Evolutionary conservation across 192 early-diverging fungal species (phyloP).

Genomic region (Irineochytrium annulatum): DNA sequence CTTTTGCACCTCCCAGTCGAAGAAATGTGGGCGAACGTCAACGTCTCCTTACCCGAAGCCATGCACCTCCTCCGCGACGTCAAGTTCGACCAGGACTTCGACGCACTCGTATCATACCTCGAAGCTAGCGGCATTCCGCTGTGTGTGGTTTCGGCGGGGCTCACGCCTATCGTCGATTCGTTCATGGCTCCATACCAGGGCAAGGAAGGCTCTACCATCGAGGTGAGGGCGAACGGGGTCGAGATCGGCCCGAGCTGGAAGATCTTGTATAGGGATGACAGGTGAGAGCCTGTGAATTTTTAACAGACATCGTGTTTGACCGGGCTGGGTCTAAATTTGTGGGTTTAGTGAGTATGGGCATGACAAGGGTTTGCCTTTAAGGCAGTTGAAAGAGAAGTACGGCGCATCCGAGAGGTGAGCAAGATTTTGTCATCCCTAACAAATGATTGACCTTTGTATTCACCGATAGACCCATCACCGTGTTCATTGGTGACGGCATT

Average conservation of each 20-base stretch:
- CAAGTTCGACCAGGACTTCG: slow-evolving; percentile 61
- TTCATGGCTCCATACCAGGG: slow-evolving; percentile 50
- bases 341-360: slow-evolving; percentile 50
- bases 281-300: slow-evolving; percentile 14
- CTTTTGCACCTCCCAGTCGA: no score
- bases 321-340: neutral
- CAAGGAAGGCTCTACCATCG: slow-evolving; percentile 29
- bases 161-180: slow-evolving; percentile 43
- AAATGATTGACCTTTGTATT: neutral
- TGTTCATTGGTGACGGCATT: slow-evolving; percentile 79
- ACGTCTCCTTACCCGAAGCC: slow-evolving; percentile 42
- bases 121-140: slow-evolving; percentile 51
- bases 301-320: neutral
- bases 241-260: slow-evolving; percentile 47
- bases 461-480: slow-evolving; percentile 38
- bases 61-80: slow-evolving; percentile 40
- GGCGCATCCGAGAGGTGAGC: neutral
- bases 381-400: slow-evolving; percentile 9
- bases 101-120: slow-evolving; percentile 49
- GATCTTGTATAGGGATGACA: slow-evolving; percentile 60
- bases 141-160: slow-evolving; percentile 55
- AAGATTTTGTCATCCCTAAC: neutral
- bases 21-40: slow-evolving; percentile 51
- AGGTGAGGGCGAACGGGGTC: slow-evolving; percentile 61
- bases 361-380: slow-evolving; percentile 51